Base-by-base conservation (phyloP, 2,329 filamentous ascomycete genomes). In the Trichoderma aggressivum region DNA sequence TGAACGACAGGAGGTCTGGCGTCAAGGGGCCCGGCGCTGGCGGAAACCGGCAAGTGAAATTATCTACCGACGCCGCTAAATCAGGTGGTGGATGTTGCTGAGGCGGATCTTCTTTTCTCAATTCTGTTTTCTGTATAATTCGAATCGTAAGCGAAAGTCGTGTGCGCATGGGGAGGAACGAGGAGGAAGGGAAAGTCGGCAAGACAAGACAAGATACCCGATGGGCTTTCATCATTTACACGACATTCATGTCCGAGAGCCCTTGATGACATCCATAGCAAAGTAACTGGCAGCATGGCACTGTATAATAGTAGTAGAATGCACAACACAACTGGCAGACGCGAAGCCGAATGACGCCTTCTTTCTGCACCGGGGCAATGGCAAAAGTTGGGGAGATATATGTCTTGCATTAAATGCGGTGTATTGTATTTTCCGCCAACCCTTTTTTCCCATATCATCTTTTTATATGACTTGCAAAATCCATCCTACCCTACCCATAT, bases 1-100 rank as follows among this genome's bases (percentile, higher is more conserved):
- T 98, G 75, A 97, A 97, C 79, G 95, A 98, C 81, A 88, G 95
- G 78, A 88, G 94, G 78, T 95, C 92, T 73, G 96, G 96, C 30
- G 94, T 99, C 73, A 98, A 98, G 82, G 90, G 91, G 68, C 81
- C 90, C 74, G 81, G 87, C 74, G 79, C 89, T 76, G 80, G 85
- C 75, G 80, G 83, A 64, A 80, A 77, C 71, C 78, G 81, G 73
- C 81, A 85, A 72, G 82, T 89, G 18, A 86, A 83, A 74, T 74
- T 90, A 61, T 77, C 80, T 3, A 75, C 75, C 11, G 78, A 83
- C 12, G 80, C 81, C 7, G 79, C 73, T 66, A 84, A 83, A 75
- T 79, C 79, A 10, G 75, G 78, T 16, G 80, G 77, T 14, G 83
- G 84, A 4, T 88, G 86, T 74, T 89, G 87, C 75, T 88, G 77